Percentiles rank a stretch among this genome's conserved stretches.
These are phyloP conservation scores for Xylaria cubensis DNA, from an alignment of 495 filamentous ascomycete genomes.

Conservation along the genomic window DNA sequence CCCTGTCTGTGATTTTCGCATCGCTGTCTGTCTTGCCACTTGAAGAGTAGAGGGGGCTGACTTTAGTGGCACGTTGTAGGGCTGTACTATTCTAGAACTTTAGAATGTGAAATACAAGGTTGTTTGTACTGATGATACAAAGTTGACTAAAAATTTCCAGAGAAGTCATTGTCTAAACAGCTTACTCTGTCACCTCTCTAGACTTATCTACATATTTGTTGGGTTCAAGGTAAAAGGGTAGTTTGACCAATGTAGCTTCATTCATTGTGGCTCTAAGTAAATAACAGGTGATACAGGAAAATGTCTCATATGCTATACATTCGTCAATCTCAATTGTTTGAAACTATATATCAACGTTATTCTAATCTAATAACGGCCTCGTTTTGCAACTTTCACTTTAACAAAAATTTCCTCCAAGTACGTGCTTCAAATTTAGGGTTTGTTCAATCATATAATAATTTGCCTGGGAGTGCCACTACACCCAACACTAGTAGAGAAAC, in stretches of 20 bases:
- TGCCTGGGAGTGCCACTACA: neutral
- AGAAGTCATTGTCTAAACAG: neutral
- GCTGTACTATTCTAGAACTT: constrained; percentile 8
- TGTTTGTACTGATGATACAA: neutral
- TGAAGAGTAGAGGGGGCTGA: neutral
- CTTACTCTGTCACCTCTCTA: neutral
- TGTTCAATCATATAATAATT: neutral
- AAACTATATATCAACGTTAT: neutral
- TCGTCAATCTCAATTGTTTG: neutral
- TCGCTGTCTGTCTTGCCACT: neutral
- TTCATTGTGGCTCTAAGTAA: neutral
- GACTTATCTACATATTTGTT: neutral
- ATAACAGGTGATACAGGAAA: neutral
- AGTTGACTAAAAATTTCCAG: neutral
- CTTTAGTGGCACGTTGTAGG: constrained; percentile 13
- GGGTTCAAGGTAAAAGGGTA: neutral
- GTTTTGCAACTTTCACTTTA: neutral
- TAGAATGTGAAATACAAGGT: neutral
- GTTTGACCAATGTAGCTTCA: neutral
- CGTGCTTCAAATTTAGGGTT: neutral
- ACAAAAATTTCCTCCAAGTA: neutral
- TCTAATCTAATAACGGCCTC: neutral
- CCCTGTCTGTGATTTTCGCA: neutral
- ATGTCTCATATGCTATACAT: neutral
- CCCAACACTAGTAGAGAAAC: neutral